Conservation (phyloP, 768 basidiomycete genomes). For the Amanita phalloides region DNA sequence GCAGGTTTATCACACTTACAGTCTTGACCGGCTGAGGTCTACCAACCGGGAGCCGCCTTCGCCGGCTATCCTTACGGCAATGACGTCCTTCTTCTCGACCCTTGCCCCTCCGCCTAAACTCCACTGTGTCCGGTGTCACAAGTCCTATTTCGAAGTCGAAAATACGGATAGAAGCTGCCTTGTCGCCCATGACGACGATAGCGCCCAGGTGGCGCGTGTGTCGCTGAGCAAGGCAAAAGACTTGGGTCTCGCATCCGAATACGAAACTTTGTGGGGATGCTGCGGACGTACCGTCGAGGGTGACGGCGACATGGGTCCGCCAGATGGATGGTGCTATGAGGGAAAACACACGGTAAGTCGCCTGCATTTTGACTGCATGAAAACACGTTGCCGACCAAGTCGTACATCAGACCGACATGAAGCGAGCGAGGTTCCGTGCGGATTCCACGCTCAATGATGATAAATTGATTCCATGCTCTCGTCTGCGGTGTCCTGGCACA, state of each 20-base stretch:
- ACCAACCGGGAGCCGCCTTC: constrained; percentile 22
- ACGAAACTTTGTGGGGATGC: constrained; percentile 60
- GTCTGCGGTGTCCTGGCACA: constrained; percentile 39
- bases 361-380: constrained; percentile 6
- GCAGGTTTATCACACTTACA: constrained; percentile 55
- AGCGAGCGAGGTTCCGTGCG: constrained; percentile 69
- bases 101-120: constrained; percentile 58
- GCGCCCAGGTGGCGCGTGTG: constrained; percentile 60
- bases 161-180: constrained; percentile 63
- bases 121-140: constrained; percentile 72
- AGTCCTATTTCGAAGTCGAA: constrained; percentile 57
- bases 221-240: constrained; percentile 10
- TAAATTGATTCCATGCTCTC: constrained; percentile 52
- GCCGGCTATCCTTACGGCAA: constrained; percentile 27
- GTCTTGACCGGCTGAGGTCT: constrained; percentile 39
- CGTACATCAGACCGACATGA: constrained; percentile 46
- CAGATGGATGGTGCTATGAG: constrained; percentile 83
- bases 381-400: constrained; percentile 2
- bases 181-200: constrained; percentile 73
- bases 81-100: constrained; percentile 48
- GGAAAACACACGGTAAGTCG: constrained; percentile 59
- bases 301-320: constrained; percentile 73
- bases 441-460: constrained; percentile 63
- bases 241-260: constrained; percentile 19
- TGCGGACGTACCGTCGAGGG: constrained; percentile 66